Evolutionary conservation across 306 rosid genomes (phyloP).

Genomic region (Chamaecrista fasciculata): DNA sequence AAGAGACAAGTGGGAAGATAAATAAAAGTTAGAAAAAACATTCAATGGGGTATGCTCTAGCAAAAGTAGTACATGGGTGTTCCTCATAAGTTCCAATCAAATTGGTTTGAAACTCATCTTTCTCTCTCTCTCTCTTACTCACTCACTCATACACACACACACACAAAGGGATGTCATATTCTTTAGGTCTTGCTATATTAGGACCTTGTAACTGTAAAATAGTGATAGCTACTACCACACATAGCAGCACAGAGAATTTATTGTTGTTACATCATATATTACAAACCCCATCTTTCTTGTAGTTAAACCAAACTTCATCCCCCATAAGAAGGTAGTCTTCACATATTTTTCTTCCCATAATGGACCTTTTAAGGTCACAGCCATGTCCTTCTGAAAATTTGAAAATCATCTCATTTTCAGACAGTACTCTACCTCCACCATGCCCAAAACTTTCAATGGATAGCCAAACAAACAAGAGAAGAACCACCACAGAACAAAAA

Average conservation of each 20-base stretch:
- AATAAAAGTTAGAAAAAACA: conserved; percentile 36
- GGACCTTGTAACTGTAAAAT: conserved; percentile 76
- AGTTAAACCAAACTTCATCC: conserved; percentile 32
- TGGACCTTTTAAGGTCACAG: conserved; percentile 42
- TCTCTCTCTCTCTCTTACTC: conserved; percentile 32
- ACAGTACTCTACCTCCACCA: conserved; percentile 20
- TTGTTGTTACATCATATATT: conserved; percentile 41
- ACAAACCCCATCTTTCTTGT: conserved; percentile 32
- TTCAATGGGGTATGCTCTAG: conserved; percentile 34
- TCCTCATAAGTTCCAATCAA: conserved; percentile 49
- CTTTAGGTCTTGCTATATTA: conserved; percentile 59
- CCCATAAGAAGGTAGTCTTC: conserved; percentile 17
- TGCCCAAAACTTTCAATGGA: conserved; percentile 31
- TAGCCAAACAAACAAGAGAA: conserved; percentile 16
- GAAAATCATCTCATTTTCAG: conserved; percentile 38
- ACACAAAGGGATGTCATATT: conserved; percentile 37
- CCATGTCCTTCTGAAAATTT: conserved; percentile 47
- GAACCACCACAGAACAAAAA: too few species aligned
- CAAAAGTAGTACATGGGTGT: conserved; percentile 42
- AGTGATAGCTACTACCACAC: conserved; percentile 22
- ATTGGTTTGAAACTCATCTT: conserved; percentile 27
- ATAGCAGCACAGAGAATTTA: conserved; percentile 30
- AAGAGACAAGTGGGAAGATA: conserved; percentile 42
- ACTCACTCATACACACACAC: conserved; percentile 14
- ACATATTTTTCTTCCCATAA: conserved; percentile 24